These are phyloP conservation scores for Stipa capillata DNA, from an alignment of 176 grass and related monocot species.

Conservation along the genomic window DNA sequence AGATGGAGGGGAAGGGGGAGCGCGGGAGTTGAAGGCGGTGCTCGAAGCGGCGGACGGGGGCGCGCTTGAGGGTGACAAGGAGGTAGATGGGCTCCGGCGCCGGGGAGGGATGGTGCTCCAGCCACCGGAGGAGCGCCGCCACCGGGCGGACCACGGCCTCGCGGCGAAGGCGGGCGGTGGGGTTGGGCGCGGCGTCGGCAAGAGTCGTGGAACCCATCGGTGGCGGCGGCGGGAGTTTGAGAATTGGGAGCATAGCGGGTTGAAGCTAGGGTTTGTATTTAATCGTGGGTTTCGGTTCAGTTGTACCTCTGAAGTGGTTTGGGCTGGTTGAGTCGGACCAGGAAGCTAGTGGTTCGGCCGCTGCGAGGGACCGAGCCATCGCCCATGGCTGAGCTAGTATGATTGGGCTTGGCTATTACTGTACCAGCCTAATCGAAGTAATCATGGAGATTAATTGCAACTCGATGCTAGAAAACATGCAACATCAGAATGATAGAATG, in stretches of 20 bases:
- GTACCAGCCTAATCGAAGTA: not conserved
- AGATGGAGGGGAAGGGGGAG: conserved; percentile 40
- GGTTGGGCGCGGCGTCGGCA: not conserved
- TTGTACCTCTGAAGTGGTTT: not conserved
- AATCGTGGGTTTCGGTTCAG: not conserved
- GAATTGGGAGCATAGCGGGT: not conserved
- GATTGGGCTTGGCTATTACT: not conserved
- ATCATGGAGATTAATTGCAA: too few species aligned
- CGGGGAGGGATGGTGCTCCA: conserved; percentile 24
- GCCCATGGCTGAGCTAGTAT: too few species aligned
- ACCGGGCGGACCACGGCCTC: conserved; percentile 41
- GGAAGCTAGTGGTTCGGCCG: not conserved
- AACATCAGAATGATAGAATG: not conserved
- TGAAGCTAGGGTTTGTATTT: conserved; percentile 5
- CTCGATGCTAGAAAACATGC: not conserved
- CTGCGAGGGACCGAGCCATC: too few species aligned
- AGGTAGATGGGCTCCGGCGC: conserved; percentile 44
- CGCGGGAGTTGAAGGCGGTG: conserved; percentile 42
- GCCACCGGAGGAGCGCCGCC: conserved; percentile 46
- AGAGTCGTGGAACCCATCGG: not conserved
- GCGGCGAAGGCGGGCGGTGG: conserved; percentile 13
- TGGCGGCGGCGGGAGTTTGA: conserved; percentile 10
- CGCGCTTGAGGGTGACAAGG: conserved; percentile 33
- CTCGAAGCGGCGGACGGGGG: conserved; percentile 33
- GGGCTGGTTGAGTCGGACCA: conserved; percentile 3